phyloP scores from a whole-genome alignment of 495 filamentous ascomycete genomes.

The Hyaloscypha variabilis region DNA sequence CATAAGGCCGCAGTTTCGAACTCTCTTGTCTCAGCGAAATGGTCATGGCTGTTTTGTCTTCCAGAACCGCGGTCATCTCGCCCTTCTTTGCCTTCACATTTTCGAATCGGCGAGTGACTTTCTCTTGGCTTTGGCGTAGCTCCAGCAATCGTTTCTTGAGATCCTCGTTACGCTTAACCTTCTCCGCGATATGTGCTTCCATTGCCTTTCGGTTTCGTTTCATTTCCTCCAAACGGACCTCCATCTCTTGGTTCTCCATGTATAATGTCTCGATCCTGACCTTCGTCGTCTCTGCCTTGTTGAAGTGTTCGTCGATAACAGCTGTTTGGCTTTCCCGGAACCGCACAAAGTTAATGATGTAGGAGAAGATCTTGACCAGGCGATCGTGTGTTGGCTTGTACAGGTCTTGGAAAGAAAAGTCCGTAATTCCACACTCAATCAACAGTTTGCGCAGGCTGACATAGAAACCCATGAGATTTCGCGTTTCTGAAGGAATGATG shows the following conservation, averaged over 20 bases:
- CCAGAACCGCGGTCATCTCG: conserved; percentile 68
- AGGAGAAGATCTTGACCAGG: conserved; percentile 89
- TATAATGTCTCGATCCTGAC: conserved; percentile 84
- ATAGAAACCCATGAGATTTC: conserved; percentile 93
- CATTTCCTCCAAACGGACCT: conserved; percentile 80
- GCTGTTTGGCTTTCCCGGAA: conserved; percentile 89
- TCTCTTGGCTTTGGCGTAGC: conserved; percentile 74
- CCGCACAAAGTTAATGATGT: conserved; percentile 96
- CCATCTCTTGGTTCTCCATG: conserved; percentile 82
- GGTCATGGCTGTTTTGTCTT: conserved; percentile 75
- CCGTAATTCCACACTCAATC: conserved; percentile 84
- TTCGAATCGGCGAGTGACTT: conserved; percentile 76
- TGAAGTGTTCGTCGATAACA: conserved; percentile 89
- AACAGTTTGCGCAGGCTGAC: conserved; percentile 74
- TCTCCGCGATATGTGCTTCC: conserved; percentile 77
- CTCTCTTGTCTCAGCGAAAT: conserved; percentile 70
- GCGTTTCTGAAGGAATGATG: conserved; percentile 81
- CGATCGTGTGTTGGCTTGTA: conserved; percentile 86
- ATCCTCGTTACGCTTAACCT: conserved; percentile 80
- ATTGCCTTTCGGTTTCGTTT: conserved; percentile 72
- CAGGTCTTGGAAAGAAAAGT: conserved; percentile 90
- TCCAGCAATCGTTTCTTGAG: conserved; percentile 78
- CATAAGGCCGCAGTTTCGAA: conserved; percentile 87
- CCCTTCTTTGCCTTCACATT: conserved; percentile 72
- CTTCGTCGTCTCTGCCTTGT: conserved; percentile 84